Percentiles rank a stretch among this genome's conserved stretches.
These are phyloP conservation scores for Lasiosphaeria ovina DNA, from an alignment of 495 filamentous ascomycete species.

Conservation along the genomic window DNA sequence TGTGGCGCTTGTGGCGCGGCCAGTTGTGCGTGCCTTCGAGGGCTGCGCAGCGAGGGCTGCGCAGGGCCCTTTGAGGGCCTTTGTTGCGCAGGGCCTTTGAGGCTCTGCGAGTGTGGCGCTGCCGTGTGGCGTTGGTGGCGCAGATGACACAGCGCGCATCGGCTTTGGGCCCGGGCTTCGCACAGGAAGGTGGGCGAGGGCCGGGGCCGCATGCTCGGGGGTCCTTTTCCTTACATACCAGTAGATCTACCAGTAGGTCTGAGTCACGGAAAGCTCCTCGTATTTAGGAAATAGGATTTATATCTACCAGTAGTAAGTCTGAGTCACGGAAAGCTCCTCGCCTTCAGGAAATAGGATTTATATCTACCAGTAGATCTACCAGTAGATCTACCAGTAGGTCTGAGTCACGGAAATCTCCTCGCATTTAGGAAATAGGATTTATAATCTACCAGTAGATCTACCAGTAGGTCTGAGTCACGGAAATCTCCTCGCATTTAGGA, in stretches of 20 bases:
- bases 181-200: too few species aligned
- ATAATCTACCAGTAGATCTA: neutral
- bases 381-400: neutral
- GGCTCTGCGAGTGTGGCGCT: too few species aligned
- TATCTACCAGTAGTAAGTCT: neutral
- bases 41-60: too few species aligned
- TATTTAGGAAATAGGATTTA: neutral
- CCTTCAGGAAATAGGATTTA: constrained; percentile 5
- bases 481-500: neutral
- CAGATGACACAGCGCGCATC: too few species aligned
- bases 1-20: too few species aligned
- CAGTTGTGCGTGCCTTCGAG: too few species aligned
- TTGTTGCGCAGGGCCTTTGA: too few species aligned
- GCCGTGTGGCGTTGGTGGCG: too few species aligned
- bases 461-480: neutral
- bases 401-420: neutral
- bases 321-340: neutral
- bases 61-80: too few species aligned
- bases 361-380: neutral
- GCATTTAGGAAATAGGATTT: neutral
- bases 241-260: constrained; percentile 7
- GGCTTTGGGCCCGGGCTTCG: too few species aligned
- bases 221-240: too few species aligned
- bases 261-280: neutral
- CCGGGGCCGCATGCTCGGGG: too few species aligned